A percentile compares a stretch with the other conserved stretches of the same genome.
These are phyloP conservation scores for Pochonia chlamydosporia DNA, from an alignment of 2,329 filamentous ascomycete species.

Conservation along the genomic window DNA sequence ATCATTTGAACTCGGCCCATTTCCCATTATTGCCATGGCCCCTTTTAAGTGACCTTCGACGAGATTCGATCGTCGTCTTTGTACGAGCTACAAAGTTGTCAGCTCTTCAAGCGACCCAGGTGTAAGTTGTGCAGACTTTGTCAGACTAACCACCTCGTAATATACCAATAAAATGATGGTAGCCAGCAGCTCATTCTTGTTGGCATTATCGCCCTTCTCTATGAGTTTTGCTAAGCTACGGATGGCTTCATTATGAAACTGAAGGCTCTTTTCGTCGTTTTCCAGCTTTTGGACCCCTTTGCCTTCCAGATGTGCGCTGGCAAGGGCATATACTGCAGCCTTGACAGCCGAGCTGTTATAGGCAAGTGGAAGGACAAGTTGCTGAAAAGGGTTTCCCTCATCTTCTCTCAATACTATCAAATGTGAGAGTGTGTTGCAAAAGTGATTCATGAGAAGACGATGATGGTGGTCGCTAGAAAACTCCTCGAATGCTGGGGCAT, in stretches of 20 bases:
- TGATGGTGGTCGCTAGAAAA: constrained; percentile 50
- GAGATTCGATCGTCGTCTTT: constrained; percentile 53
- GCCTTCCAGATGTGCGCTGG: constrained; percentile 77
- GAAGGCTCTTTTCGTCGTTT: constrained; percentile 46
- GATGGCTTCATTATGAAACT: constrained; percentile 55
- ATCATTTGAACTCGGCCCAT: constrained; percentile 36
- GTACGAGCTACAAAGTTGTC: constrained; percentile 43
- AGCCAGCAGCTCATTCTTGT: constrained; percentile 53
- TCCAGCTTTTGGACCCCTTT: constrained; percentile 40
- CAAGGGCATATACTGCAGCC: constrained; percentile 78
- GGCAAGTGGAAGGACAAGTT: constrained; percentile 56
- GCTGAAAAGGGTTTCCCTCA: constrained; percentile 56
- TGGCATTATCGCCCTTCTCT: constrained; percentile 41
- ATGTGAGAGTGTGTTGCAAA: constrained; percentile 58
- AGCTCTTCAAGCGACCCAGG: too few species aligned
- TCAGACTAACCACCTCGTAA: constrained; percentile 54
- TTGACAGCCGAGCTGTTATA: constrained; percentile 55
- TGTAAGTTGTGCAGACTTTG: too few species aligned
- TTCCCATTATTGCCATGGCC: constrained; percentile 55
- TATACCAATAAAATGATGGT: constrained; percentile 58
- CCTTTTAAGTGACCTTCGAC: constrained; percentile 57
- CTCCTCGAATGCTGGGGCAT: constrained; percentile 47
- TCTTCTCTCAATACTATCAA: constrained; percentile 61
- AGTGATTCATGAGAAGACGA: constrained; percentile 54
- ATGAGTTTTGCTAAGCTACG: constrained; percentile 53